A percentile compares a stretch with the other conserved stretches of the same genome.
These are phyloP conservation scores for Botrytis porri DNA, from an alignment of 2,329 filamentous ascomycete species.

Conservation along the genomic window DNA sequence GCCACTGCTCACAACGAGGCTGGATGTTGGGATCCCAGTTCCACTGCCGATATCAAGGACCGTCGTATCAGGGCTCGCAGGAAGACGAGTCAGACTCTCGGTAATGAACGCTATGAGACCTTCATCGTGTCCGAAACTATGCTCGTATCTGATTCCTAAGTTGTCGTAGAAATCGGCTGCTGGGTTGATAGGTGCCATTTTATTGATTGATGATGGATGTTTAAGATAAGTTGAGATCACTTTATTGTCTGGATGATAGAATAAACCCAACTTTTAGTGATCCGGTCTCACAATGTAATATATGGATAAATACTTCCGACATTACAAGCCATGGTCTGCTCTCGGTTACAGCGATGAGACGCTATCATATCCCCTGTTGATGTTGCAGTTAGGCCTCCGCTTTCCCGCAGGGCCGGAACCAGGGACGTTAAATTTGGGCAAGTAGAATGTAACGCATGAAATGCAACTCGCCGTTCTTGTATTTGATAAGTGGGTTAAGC, in stretches of 20 bases:
- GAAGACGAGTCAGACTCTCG: background rate
- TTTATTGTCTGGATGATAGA: background rate
- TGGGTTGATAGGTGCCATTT: constrained; percentile 1
- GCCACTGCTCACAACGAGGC: constrained; percentile 26
- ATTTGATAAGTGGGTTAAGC: background rate
- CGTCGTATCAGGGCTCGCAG: background rate
- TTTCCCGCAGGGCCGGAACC: background rate
- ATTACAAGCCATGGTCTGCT: background rate
- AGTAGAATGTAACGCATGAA: background rate
- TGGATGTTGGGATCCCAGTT: constrained; percentile 35
- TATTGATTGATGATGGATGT: background rate
- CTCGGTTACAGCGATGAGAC: background rate
- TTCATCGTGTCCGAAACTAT: constrained; percentile 10
- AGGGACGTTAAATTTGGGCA: background rate
- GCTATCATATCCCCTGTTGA: background rate
- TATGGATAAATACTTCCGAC: background rate
- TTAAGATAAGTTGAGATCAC: background rate
- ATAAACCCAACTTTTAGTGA: background rate
- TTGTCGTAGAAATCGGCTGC: constrained; percentile 15
- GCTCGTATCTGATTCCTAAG: constrained; percentile 5
- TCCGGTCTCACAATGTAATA: background rate
- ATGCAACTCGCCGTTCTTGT: background rate
- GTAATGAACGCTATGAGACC: constrained; percentile 11
- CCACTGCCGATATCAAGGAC: constrained; percentile 39
- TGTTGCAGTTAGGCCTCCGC: background rate